Conservation (phyloP, 2,329 filamentous ascomycete genomes). For the Pyricularia sp. region DNA sequence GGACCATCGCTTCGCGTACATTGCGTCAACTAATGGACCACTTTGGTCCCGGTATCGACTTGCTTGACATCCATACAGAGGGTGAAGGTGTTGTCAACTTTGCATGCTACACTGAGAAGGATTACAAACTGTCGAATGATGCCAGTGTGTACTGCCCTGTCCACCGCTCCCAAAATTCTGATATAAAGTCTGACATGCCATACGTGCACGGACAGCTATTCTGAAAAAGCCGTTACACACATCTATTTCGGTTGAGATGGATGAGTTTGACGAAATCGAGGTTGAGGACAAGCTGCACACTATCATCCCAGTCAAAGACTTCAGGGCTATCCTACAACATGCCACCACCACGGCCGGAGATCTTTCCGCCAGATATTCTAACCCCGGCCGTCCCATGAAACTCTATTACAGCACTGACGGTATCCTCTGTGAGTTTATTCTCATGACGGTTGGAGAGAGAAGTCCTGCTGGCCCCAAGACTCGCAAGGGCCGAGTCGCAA, state of each 20-base stretch:
- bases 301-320: constrained; percentile 75
- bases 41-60: constrained; percentile 71
- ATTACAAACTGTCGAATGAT: constrained; percentile 7
- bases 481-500: constrained; percentile 33
- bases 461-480: constrained; percentile 24
- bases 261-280: constrained; percentile 67
- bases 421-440: constrained; percentile 64
- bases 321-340: constrained; percentile 69
- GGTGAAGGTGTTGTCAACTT: constrained; percentile 65
- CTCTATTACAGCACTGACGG: constrained; percentile 61
- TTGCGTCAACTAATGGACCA: constrained; percentile 71
- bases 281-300: constrained; percentile 71
- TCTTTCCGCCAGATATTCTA: constrained; percentile 60
- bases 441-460: constrained; percentile 71
- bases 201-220: constrained; percentile 36
- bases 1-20: constrained; percentile 63
- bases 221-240: constrained; percentile 74
- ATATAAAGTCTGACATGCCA: constrained; percentile 8
- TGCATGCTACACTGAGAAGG: constrained; percentile 75
- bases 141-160: background rate
- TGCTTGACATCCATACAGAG: constrained; percentile 69
- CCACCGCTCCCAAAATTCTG: background rate
- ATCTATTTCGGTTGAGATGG: constrained; percentile 65
- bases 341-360: constrained; percentile 60
- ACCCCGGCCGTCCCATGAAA: constrained; percentile 62